Evolutionary conservation across 805 yeast species (phyloP).

Genomic region (Blastobotrys peoriensis): DNA sequence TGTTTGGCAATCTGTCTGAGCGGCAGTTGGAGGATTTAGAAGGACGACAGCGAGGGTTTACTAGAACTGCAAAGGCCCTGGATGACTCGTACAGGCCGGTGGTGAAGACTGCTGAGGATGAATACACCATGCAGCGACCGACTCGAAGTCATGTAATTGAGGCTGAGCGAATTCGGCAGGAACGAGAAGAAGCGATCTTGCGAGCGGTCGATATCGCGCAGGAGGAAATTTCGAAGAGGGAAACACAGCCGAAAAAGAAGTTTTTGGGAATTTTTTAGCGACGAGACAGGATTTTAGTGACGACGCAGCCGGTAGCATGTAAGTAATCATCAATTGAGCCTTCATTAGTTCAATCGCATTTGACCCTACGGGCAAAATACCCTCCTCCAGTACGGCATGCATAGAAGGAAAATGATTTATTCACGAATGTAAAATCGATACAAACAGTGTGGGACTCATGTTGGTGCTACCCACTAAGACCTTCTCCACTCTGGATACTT

Average conservation of each 20-base stretch:
- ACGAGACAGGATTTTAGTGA: no score
- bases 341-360: no score
- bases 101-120: conserved; percentile 21
- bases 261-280: background rate
- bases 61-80: conserved; percentile 8
- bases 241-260: background rate
- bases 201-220: conserved; percentile 43
- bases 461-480: no score
- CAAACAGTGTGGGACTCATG: no score
- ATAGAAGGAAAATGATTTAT: no score
- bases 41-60: conserved; percentile 30
- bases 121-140: conserved; percentile 50
- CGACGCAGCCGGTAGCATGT: no score
- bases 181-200: conserved; percentile 53
- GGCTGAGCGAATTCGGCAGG: conserved; percentile 65
- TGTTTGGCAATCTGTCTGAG: conserved; percentile 49
- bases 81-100: conserved; percentile 26
- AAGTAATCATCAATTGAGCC: no score
- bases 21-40: conserved; percentile 60
- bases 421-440: no score
- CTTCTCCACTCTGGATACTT: no score
- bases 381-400: no score
- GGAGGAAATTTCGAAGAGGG: conserved; percentile 1
- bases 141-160: conserved; percentile 65
- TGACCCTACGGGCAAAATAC: no score